These are phyloP conservation scores for Leccinum incarnatum DNA, from an alignment of 768 basidiomycete species.

Conservation along the genomic window DNA sequence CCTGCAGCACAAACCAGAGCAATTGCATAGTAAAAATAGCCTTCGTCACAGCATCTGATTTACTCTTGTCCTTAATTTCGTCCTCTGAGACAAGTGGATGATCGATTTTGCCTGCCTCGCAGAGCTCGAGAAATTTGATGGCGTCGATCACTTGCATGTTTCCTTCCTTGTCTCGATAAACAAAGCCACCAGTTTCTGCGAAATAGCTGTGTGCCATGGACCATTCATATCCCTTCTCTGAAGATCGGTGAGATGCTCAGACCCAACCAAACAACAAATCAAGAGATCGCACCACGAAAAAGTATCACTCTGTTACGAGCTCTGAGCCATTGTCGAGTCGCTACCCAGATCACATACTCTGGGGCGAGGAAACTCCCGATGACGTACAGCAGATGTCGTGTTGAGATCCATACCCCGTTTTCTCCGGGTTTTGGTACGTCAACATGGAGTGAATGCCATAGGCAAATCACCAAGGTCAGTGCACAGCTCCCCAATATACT, in stretches of 20 bases:
- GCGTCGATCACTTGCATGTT: neutral
- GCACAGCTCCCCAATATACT: neutral
- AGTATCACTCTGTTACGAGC: neutral
- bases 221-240: neutral
- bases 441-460: neutral
- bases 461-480: neutral
- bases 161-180: neutral
- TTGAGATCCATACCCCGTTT: neutral
- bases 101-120: neutral
- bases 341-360: neutral
- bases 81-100: neutral
- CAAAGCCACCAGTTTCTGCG: neutral
- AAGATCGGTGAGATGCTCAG: neutral
- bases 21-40: neutral
- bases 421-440: neutral
- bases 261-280: neutral
- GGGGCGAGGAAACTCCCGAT: neutral
- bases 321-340: neutral
- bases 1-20: neutral
- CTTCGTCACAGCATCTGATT: neutral
- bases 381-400: neutral
- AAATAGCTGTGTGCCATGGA: neutral
- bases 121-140: neutral
- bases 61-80: neutral
- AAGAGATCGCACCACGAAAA: neutral